Evolutionary conservation across 2,329 filamentous ascomycete species (phyloP), one percentile per base, ranked within the genome.

Genomic region (Exophiala alcalophila): DNA sequence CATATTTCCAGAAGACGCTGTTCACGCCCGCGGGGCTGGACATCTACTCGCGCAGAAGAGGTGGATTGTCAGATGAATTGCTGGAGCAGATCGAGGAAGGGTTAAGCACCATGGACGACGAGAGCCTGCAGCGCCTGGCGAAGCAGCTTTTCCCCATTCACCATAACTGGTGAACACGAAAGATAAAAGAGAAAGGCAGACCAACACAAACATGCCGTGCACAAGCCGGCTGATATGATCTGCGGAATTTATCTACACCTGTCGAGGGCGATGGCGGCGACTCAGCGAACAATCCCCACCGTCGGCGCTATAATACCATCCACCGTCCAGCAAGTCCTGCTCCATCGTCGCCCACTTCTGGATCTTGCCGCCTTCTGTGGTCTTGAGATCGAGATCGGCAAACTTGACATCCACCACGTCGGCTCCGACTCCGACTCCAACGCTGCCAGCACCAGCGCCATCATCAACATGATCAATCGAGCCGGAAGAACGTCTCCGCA

Each of bases 11-110:
- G 50, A 82, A 85, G 58, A 94, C 86, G 16, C 55, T 90, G 30
- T 94, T 94, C 56, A 92, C 87, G 5, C 83, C 84, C 50, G 85
- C 87, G 43, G 88, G 88, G 0, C 58, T 94, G 20, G 88, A 94
- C 65, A 65, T 94, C 7, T 92, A 91, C 63, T 81, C 78, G 31
- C 73, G 84, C 54, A 70, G 74, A 11, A 73, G 66, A 37, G 75
- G 73, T 49, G 84, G 84, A 0, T 52, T 87, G 50, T 74, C 71
- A 40, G 66, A 74, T 43, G 73, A 69, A 59, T 77, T 80, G 39
- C 71, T 81, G 26, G 66, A 64, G 35, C 69, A 61, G 18, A 77
- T 91, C 47, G 71, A 76, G 59, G 63, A 64, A 29, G 77, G 70
- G 23, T 60, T 86, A 53, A 68, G 65, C 36, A 65, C 60, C 7